Evolutionary conservation across 805 yeast species (phyloP), one percentile per base, ranked within the genome.

Genomic region (Metschnikowia anglica): DNA sequence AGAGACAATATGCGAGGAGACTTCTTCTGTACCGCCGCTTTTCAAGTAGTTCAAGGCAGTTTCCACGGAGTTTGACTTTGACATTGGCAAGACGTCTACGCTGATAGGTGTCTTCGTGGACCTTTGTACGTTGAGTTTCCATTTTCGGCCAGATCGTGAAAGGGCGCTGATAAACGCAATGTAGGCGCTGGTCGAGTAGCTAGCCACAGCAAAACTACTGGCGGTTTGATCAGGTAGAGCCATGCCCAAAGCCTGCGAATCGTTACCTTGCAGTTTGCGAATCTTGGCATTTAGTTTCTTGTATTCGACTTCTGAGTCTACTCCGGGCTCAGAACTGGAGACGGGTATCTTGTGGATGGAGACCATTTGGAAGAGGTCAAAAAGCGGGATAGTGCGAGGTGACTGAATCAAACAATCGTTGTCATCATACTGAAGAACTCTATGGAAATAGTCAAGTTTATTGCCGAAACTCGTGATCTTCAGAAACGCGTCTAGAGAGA

Each of bases 381-480:
- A 70, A 1, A 69, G 52, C 2, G 72, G 66, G 5, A 68, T 41
- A 2, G 66, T 56, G 33, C 64, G 51, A 2, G 71, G 65, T 2
- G 62, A 50, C 16, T 58, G 62, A 16, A 61, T 41, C 9, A 58
- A 36, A 38, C 63, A 62, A n/a, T 65, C 66, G 15, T 35, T n/a
- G 16, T 59, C 63, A 43, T 65, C 68, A 48, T 62, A 58, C 57
- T 74, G 81, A 5, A 79, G 52, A 4, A 62, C 46, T 40, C 75
- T 58, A 58, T 79, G 80, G 24, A 80, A 51, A 3, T 63, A 39
- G 48, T 77, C 77, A 34, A 79, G 59, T 51, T 72, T 72, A 40
- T 63, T 54, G 6, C 70, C 54, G n/a, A 67, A 62, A 0, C 55
- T 48, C 12, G 77, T 71, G 18, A 76, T 47, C 27, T 61, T 56